Evolutionary conservation across 2,329 filamentous ascomycete genomes (phyloP), one percentile per base, ranked within the genome.

Genomic region (Sphaceloma murrayae): DNA sequence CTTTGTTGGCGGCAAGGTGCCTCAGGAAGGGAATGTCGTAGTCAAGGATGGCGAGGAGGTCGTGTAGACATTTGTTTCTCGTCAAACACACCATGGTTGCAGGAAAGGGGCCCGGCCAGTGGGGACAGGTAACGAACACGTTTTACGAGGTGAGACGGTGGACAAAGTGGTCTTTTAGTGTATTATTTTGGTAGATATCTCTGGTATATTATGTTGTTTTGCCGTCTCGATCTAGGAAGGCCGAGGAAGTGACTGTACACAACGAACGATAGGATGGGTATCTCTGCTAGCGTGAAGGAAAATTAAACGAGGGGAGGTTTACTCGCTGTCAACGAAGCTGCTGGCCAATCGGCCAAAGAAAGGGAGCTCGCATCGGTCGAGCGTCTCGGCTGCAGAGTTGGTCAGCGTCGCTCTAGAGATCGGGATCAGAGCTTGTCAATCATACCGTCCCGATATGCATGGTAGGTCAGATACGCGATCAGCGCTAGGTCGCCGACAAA

Each of bases 311-410:
- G 16, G 16, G 19, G 42, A 19, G 21, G 11, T 8, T 52, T 57
- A 82, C 62, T 95, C 91, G 58, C 94, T 85, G 57, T 95, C 89
- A 46, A 96, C 73, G 58, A 95, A 89, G 18, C 82, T 82, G 63
- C 82, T 94, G 32, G 91, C 91, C 54, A 95, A 67, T 31, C 72
- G 72, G 3, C 91, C 91, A 56, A 96, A 82, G 57, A 94, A 78
- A 0, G 89, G 89, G 2, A 95, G 73, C 62, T 96, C 88, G 50
- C 80, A 93, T 59, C 89, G 67, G 53, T 69, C 61, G 30, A 80
- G 66, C 1, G 72, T 78, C 50, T 80, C 76, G 42, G 78, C 76
- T 80, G 52, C 29, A 27, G 14, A n/a, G n/a, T n/a, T n/a, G n/a
- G n/a, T n/a, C n/a, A n/a, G n/a, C n/a, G n/a, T n/a, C n/a, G n/a